Percentiles rank a stretch among this genome's conserved stretches.
phyloP scores from a whole-genome alignment of 768 basidiomycete species.

The Phylloporus rhodoxanthus region DNA sequence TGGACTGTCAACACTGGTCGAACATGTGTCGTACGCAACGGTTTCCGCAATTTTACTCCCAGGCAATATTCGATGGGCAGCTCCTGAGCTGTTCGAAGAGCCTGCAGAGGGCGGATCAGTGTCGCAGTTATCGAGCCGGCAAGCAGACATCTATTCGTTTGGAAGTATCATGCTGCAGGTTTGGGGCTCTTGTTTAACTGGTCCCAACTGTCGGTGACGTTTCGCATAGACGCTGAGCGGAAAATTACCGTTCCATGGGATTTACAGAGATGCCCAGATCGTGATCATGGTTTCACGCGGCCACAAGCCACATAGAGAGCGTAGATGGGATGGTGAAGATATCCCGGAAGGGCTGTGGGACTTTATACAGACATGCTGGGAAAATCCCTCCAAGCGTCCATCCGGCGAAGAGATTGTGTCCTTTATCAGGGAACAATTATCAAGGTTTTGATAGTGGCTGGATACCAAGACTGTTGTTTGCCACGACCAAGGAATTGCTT shows the following conservation, averaged over 20 bases:
- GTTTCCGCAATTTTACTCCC: conserved; percentile 7
- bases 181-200: background rate
- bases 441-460: background rate
- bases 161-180: conserved; percentile 29
- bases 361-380: conserved; percentile 23
- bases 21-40: conserved; percentile 6
- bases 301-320: conserved; percentile 6
- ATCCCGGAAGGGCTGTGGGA: conserved; percentile 22
- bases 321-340: conserved; percentile 17
- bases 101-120: background rate
- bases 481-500: too few species aligned
- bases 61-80: conserved; percentile 28
- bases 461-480: too few species aligned
- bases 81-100: conserved; percentile 20
- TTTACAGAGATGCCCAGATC: conserved; percentile 19
- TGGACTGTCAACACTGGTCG: conserved; percentile 23
- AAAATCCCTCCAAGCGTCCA: conserved; percentile 13
- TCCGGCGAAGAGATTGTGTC: conserved; percentile 4
- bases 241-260: conserved; percentile 19
- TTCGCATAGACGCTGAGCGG: conserved; percentile 18
- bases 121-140: conserved; percentile 7
- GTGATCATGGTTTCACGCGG: conserved; percentile 18
- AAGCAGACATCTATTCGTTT: conserved; percentile 27
- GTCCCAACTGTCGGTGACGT: background rate
- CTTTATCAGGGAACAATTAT: conserved; percentile 13